Conservation (phyloP, 228 moss, liverwort and hornwort species). For the Sphagnum fallax region DNA sequence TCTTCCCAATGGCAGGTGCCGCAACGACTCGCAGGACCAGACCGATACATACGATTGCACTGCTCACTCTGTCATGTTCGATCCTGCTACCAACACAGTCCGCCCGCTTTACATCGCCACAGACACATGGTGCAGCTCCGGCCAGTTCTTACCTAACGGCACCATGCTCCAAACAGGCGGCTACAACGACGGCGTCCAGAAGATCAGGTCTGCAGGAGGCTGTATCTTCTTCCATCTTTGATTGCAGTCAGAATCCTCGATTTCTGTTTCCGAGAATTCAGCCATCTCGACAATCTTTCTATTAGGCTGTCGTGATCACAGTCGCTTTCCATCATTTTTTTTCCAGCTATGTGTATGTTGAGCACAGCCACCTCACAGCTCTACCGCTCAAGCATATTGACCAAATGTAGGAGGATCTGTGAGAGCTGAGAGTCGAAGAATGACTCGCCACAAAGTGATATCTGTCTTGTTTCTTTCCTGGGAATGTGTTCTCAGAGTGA, state of each 20-base stretch:
- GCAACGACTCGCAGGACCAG: conserved; percentile 34
- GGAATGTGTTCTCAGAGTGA: too few species aligned
- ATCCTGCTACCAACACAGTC: conserved; percentile 32
- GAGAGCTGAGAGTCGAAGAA: too few species aligned
- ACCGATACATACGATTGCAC: conserved; percentile 38
- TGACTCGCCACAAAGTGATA: too few species aligned
- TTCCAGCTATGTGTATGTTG: neutral
- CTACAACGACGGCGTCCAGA: conserved; percentile 42
- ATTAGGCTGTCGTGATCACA: neutral
- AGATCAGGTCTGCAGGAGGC: conserved; percentile 20
- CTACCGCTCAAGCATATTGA: too few species aligned
- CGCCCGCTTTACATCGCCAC: conserved; percentile 34
- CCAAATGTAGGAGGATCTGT: too few species aligned
- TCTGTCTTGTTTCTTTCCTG: too few species aligned
- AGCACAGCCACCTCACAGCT: neutral
- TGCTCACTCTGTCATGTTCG: conserved; percentile 57
- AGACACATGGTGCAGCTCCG: conserved; percentile 60
- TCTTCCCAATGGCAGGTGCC: conserved; percentile 15
- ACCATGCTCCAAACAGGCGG: conserved; percentile 55
- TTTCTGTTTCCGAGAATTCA: neutral
- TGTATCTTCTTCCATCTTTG: neutral
- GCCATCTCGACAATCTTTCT: neutral
- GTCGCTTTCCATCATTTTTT: neutral
- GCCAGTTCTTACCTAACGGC: conserved; percentile 45
- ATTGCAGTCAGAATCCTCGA: neutral